Conservation (phyloP, 345 rosid species). For the Eucalyptus pumila region DNA sequence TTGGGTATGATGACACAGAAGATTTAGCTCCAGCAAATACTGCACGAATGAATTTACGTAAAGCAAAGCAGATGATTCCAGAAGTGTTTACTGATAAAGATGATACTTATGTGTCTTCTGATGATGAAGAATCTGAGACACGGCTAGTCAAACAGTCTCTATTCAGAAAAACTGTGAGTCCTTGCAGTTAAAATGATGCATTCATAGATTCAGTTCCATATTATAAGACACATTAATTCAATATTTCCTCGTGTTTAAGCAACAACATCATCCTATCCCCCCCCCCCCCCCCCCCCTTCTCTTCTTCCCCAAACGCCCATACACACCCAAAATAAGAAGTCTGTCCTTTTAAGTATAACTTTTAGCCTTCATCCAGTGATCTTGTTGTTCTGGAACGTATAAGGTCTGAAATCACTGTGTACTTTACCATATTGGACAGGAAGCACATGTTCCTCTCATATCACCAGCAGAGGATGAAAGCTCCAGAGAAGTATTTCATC, state of each 20-base stretch:
- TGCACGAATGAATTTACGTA: conserved; percentile 47
- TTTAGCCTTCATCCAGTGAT: background rate
- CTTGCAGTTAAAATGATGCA: background rate
- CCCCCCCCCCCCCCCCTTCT: background rate
- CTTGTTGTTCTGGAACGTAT: background rate
- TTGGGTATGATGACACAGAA: conserved; percentile 29
- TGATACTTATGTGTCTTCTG: conserved; percentile 72
- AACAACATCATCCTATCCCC: background rate
- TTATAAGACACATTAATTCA: background rate
- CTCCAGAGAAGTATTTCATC: conserved; percentile 51
- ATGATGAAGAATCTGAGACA: conserved; percentile 75
- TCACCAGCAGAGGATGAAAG: conserved; percentile 46
- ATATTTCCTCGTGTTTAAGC: background rate
- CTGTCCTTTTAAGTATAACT: background rate
- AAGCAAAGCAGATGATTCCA: conserved; percentile 79
- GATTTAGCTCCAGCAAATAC: conserved; percentile 24
- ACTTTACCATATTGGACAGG: conserved; percentile 31
- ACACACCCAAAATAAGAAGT: background rate
- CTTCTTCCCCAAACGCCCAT: no score
- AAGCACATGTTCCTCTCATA: conserved; percentile 24
- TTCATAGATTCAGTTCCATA: background rate
- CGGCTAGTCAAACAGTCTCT: conserved; percentile 27
- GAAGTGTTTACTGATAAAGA: conserved; percentile 80
- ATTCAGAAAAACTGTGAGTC: conserved; percentile 58
- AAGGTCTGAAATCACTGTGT: background rate